Base-by-base conservation (phyloP, 1,139 yeast species). In the Pichia sp. region DNA sequence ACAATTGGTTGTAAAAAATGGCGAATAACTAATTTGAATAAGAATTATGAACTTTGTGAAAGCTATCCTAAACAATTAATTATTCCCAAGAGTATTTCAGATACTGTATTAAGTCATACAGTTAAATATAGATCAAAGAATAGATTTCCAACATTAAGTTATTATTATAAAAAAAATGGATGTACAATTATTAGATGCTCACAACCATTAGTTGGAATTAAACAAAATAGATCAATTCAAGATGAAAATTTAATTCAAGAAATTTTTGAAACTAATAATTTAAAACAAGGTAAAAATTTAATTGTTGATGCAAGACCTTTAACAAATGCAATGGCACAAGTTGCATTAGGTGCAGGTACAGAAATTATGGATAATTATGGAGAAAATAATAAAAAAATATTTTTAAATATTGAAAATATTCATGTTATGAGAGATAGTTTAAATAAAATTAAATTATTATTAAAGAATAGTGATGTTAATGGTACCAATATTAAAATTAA, bases 291-390 rank as follows among this genome's bases (percentile, higher is more conserved):
- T 48, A 64, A 78, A 47, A 89, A 90, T 57, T 66, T 92, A 41
- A 81, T 92, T 38, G 92, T 89, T 2, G 98, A 92, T 68, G 85
- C 95, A 30, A 72, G 98, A 50, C 98, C 98, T 0, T 67, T 89
- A 10, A 85, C 97, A 0, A 92, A 92, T 66, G 97, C 98, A 9
- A 79, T 89, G 80, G 98, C 97, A 0, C 98, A 92, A 62, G 88
- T 89, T 50, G 97, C 97, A 0, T 68, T 92, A 31, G 98, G 98
- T 6, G 98, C 97, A 5, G 98, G 98, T 0, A 85, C 97, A 0
- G 98, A 92, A 62, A 84, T 79, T 57, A 86, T 89, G 74, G 97
- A 90, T 53, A 90, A 92, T 67, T 75, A 81, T 50, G 67, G 68
- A 3, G 79, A 81, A 37, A 73, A 78, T 48, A 45, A 42, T 18